Base-by-base conservation (phyloP, 1,139 yeast species). In the Blastobotrys persicus region DNA sequence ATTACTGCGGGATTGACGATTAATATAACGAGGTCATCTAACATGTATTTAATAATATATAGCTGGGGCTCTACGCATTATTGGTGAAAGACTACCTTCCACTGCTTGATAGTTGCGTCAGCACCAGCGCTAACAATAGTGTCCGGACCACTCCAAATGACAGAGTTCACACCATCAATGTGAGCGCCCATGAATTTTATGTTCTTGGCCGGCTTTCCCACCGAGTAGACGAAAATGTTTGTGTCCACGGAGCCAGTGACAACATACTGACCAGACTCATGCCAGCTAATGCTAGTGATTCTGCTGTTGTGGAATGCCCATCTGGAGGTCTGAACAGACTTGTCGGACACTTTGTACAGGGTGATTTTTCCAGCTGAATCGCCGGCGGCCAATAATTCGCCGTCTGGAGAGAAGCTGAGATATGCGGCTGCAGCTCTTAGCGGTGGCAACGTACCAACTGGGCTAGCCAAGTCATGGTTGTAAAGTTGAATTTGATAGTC, bases 221-320 rank as follows among this genome's bases (percentile, higher is more conserved):
- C 89, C 9, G 94, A 85, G 68, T 89, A 92, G 13, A 92, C 72
- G 55, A 82, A 81, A 41, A 94, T 72, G 50, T 85, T 84, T 11
- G 95, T 83, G 63, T 92, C 99, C 50, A 88, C 73, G 0, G 96
- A 88, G 1, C 85, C 95, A 54, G 92, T 81, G 17, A 83, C 85
- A 45, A 87, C 77, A 58, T 76, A 81, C 58, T 83, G 80, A 49
- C 88, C 85, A 58, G 85, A 89, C 2, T 72, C 67, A 42, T 84
- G 78, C 98, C 98, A 92, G 31, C 80, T 70, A 44, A 94, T 85
- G 34, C 84, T 80, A 49, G 80, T 81, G 52, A 92, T 85, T 51
- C 79, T 81, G 50, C 95, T 83, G 2, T 91, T 85, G 66, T 94
- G 97, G 81, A 87, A 91, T 0, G 95, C 85, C 99, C 99, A 92